Conservation (phyloP, 2,329 filamentous ascomycete species). For the Seiridium unicorne region DNA sequence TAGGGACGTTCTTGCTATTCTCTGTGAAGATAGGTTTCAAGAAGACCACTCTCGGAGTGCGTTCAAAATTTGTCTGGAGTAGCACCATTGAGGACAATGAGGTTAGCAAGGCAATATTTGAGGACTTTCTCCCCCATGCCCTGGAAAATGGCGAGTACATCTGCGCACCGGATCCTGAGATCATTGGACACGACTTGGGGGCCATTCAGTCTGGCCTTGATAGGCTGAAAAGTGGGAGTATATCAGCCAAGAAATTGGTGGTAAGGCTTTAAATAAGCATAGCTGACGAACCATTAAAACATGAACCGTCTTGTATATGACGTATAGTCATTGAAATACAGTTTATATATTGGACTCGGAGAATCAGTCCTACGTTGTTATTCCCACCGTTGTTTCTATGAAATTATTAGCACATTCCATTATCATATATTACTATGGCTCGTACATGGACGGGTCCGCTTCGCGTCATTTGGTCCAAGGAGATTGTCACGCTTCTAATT, state of each 20-base stretch:
- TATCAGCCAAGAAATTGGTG: conserved; percentile 14
- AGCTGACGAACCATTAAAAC: neutral
- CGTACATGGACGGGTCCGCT: too few relatives aligned
- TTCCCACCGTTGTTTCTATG: too few relatives aligned
- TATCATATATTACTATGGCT: too few relatives aligned
- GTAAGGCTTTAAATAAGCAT: neutral
- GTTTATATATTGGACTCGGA: neutral
- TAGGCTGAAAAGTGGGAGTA: conserved; percentile 6
- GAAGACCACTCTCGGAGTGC: neutral
- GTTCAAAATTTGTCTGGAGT: neutral
- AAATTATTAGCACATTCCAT: too few relatives aligned
- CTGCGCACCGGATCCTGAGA: neutral
- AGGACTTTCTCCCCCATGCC: neutral
- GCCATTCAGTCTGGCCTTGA: neutral
- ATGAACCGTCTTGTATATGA: neutral
- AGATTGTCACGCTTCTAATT: too few relatives aligned
- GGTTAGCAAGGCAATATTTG: neutral
- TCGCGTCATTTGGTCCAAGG: too few relatives aligned
- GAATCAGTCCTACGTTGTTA: too few relatives aligned
- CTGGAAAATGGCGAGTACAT: neutral
- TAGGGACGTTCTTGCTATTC: neutral
- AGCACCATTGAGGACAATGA: neutral
- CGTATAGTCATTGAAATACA: neutral
- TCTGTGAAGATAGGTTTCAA: neutral
- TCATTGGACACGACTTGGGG: neutral